Base-by-base conservation (phyloP, 192 early-diverging fungal genomes). In the Coemansia sp. region DNA sequence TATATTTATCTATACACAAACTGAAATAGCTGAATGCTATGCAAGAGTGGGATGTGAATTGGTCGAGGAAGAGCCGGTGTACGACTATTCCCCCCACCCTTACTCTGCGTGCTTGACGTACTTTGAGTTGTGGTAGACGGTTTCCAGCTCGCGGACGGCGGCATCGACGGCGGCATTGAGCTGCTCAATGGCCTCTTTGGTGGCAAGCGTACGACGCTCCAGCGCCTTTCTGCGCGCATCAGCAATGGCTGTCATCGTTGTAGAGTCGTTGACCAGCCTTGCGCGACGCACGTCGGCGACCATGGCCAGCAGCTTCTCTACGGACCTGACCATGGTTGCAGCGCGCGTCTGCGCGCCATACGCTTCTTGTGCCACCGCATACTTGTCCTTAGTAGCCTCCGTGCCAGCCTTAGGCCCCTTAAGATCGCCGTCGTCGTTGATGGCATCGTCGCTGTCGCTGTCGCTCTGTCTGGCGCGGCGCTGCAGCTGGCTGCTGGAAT, bases 261-360 rank as follows among this genome's bases (percentile, higher is more conserved):
- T 58, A 1, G 73, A 68, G 71, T 82, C 80, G 62, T 82, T 82
- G 55, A 77, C 71, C 38, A 82, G 71, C 20, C 67, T 61, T 11
- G 80, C 80, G 32, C 80, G 74, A 61, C 73, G 69, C 32, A 82
- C 63, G 31, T 77, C 80, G 1, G 75, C 68, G 4, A 77, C 80
- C 80, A 82, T 82, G 52, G 58, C 63, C 52, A 82, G 57, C 71
- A 82, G 59, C 17, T 69, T 77, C 66, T 82, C 80, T 10, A 77
- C 75, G 10, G 80, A 77, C 49, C 75, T 55, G 58, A 82, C 80
- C 74, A 82, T 82, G 2, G 75, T 77, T 12, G 80, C 80, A 1
- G 71, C 80, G 16, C 80, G 31, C 20, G 80, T 77, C 66, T 82
- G 75, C 12, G 69, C 75, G 66, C 74, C 69, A 28, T 82, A 77